Evolutionary conservation across 2,329 filamentous ascomycete genomes (phyloP).

Genomic region (Bipolaris zeicola): DNA sequence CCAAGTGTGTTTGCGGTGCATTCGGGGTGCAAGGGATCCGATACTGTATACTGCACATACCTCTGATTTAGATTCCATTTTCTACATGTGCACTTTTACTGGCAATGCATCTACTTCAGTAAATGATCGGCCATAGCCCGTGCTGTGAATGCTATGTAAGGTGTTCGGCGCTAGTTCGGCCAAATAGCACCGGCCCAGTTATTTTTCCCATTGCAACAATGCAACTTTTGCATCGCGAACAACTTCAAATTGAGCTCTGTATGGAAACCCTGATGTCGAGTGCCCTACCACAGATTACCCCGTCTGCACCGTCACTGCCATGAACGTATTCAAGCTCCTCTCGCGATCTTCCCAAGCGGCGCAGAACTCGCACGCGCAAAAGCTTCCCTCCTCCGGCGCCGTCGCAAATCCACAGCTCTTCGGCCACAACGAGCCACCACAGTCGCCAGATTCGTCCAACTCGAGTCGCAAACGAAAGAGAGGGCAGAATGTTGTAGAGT

Average conservation of each 20-base stretch:
- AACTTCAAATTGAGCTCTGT: background rate
- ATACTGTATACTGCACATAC: constrained; percentile 50
- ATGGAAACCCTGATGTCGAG: constrained; percentile 3
- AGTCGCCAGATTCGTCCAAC: constrained; percentile 40
- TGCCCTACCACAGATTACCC: background rate
- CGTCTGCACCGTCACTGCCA: constrained; percentile 36
- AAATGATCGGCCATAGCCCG: background rate
- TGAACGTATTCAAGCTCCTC: constrained; percentile 76
- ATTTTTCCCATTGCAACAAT: constrained; percentile 25
- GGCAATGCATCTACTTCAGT: constrained; percentile 30
- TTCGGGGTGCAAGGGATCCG: constrained; percentile 21
- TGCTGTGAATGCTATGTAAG: constrained; percentile 5
- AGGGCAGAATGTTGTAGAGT: constrained; percentile 26
- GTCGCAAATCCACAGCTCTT: constrained; percentile 72
- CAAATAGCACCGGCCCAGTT: constrained; percentile 24
- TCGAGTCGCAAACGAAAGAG: constrained; percentile 53
- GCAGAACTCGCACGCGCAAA: constrained; percentile 48
- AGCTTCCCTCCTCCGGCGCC: constrained; percentile 68
- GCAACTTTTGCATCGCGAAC: constrained; percentile 24
- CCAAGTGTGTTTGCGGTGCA: constrained; percentile 28
- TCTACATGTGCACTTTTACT: constrained; percentile 39
- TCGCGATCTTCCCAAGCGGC: constrained; percentile 70
- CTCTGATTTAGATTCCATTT: constrained; percentile 47
- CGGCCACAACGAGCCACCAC: constrained; percentile 49
- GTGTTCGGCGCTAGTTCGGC: constrained; percentile 26